A percentile compares a stretch with the other conserved stretches of the same genome.
phyloP scores from a whole-genome alignment of 176 grass and related monocot genomes.

The Oryza glumipatula region DNA sequence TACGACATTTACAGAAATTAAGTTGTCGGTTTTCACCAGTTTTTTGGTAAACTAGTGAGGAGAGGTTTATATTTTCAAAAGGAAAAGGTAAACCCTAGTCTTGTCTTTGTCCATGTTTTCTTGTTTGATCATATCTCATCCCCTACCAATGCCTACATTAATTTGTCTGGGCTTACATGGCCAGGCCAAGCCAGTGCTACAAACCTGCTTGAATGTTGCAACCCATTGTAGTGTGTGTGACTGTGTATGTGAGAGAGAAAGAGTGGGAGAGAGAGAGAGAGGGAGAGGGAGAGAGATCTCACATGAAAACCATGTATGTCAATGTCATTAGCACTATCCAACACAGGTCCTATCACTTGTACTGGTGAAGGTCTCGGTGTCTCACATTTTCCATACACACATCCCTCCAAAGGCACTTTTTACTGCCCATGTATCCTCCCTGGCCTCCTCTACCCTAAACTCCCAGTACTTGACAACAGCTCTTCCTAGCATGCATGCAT shows the following conservation, averaged over 20 bases:
- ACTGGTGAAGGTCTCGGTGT: conserved; percentile 21
- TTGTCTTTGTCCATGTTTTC: conserved; percentile 6
- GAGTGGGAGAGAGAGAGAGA: neutral
- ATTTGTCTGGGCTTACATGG: conserved; percentile 42
- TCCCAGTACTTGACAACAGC: conserved; percentile 53
- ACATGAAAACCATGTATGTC: neutral
- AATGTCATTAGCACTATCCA: conserved; percentile 13
- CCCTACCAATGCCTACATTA: neutral
- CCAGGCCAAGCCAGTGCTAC: neutral
- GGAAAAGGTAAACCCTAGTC: neutral
- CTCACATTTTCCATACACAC: conserved; percentile 31
- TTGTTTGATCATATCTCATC: conserved; percentile 9
- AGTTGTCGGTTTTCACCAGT: too few species aligned
- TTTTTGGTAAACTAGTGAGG: too few species aligned
- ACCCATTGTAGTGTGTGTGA: neutral
- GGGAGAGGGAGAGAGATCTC: neutral
- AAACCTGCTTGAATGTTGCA: conserved; percentile 16
- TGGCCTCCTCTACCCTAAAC: conserved; percentile 35
- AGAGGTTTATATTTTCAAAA: too few species aligned
- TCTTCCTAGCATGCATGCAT: conserved; percentile 21
- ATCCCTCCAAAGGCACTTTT: conserved; percentile 28
- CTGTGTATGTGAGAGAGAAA: too few species aligned
- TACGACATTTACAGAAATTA: too few species aligned
- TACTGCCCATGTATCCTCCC: neutral
- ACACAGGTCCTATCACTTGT: conserved; percentile 7